Percentiles rank a stretch among this genome's conserved stretches.
Evolutionary conservation across 2,329 filamentous ascomycete genomes (phyloP).

Genomic region (Microcyclospora tardicrescens): DNA sequence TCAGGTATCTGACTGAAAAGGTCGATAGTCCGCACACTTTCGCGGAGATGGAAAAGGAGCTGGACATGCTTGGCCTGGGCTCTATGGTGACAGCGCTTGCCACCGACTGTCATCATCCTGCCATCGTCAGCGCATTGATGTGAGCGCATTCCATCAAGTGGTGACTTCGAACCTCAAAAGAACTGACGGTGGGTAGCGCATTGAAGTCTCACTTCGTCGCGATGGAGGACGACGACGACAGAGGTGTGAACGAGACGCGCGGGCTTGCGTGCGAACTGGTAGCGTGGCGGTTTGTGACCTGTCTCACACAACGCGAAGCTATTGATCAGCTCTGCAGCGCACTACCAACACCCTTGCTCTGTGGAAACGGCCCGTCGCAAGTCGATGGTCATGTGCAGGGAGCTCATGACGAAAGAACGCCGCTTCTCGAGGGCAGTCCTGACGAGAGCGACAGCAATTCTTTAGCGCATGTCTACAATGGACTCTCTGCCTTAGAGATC

Average conservation of each 20-base stretch:
- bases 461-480: slow-evolving; percentile 55
- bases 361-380: neutral
- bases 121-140: too few relatives aligned
- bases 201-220: slow-evolving; percentile 62
- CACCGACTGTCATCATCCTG: too few relatives aligned
- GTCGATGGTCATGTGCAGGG: neutral
- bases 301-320: slow-evolving; percentile 57
- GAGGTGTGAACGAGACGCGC: slow-evolving; percentile 53
- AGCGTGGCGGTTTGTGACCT: slow-evolving; percentile 63
- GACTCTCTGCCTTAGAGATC: slow-evolving; percentile 77
- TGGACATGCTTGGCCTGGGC: too few relatives aligned
- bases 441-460: slow-evolving; percentile 8
- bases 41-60: slow-evolving; percentile 3
- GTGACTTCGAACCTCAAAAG: too few relatives aligned
- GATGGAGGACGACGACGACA: slow-evolving; percentile 46
- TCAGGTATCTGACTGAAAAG: slow-evolving; percentile 49
- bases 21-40: slow-evolving; percentile 55
- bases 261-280: slow-evolving; percentile 69
- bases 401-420: slow-evolving; percentile 12
- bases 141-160: too few relatives aligned
- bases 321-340: slow-evolving; percentile 65
- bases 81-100: too few relatives aligned
- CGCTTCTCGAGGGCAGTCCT: slow-evolving; percentile 8
- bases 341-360: slow-evolving; percentile 35
- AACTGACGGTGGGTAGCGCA: slow-evolving; percentile 36